Conservation (phyloP, 768 basidiomycete genomes). For the Termitomyces sp. region DNA sequence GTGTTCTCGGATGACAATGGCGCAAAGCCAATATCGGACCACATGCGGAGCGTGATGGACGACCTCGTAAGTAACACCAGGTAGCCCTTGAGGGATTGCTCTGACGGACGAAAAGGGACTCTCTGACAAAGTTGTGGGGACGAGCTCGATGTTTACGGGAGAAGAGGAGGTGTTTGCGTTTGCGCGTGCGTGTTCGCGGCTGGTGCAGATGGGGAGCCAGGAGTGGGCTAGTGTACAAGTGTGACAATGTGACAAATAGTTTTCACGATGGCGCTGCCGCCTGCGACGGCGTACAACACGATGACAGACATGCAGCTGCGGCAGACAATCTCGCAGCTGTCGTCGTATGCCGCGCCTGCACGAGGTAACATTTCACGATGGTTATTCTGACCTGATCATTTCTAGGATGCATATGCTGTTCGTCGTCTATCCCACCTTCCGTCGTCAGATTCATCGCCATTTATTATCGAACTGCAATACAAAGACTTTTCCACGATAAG, state of each 20-base stretch:
- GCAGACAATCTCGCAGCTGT: constrained; percentile 55
- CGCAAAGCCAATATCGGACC: constrained; percentile 52
- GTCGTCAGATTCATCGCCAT: too few relatives aligned
- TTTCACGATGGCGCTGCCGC: constrained; percentile 15
- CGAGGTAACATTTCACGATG: too few relatives aligned
- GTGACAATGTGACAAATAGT: neutral
- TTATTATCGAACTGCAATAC: too few relatives aligned
- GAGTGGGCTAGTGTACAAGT: constrained; percentile 52
- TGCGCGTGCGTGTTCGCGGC: constrained; percentile 83
- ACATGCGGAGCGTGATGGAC: constrained; percentile 93
- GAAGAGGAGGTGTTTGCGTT: constrained; percentile 98
- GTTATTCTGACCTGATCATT: too few relatives aligned
- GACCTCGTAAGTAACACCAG: constrained; percentile 59
- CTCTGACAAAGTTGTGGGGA: constrained; percentile 67
- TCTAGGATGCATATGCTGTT: too few relatives aligned
- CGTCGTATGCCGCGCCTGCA: constrained; percentile 36
- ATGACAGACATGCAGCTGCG: constrained; percentile 62
- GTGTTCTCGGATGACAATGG: constrained; percentile 76
- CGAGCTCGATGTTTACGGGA: constrained; percentile 88
- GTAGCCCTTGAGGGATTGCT: too few relatives aligned
- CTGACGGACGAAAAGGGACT: constrained; percentile 52
- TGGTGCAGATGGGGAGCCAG: constrained; percentile 87
- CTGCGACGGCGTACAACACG: constrained; percentile 26
- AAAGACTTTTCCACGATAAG: too few relatives aligned
- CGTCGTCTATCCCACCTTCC: too few relatives aligned